phyloP scores from a whole-genome alignment of 2,329 filamentous ascomycete species.

The Epichloe sibirici region DNA sequence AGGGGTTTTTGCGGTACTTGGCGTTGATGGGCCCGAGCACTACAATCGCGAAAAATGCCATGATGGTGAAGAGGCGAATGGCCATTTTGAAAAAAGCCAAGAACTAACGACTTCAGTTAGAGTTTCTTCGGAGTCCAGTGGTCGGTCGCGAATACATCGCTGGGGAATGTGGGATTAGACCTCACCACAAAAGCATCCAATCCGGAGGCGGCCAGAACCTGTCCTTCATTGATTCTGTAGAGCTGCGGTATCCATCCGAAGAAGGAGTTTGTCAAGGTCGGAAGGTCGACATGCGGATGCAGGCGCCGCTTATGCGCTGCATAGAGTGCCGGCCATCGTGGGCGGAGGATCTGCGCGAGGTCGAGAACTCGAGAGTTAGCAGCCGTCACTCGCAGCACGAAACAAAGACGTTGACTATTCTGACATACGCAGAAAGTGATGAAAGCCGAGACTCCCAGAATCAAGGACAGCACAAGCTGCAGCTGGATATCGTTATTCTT shows the following conservation, averaged over 20 bases:
- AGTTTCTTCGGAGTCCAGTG: background rate
- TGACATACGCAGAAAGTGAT: conserved; percentile 56
- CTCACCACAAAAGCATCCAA: conserved; percentile 85
- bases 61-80: conserved; percentile 65
- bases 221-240: conserved; percentile 75
- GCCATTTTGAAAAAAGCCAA: conserved; percentile 94
- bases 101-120: conserved; percentile 39
- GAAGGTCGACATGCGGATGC: conserved; percentile 47
- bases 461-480: conserved; percentile 61
- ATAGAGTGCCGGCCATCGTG: conserved; percentile 85
- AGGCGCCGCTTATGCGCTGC: conserved; percentile 73
- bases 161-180: conserved; percentile 7
- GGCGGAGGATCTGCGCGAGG: conserved; percentile 57
- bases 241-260: conserved; percentile 89
- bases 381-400: background rate
- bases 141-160: background rate
- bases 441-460: conserved; percentile 59
- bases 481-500: conserved; percentile 37
- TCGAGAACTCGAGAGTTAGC: background rate
- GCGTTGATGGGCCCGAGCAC: conserved; percentile 81
- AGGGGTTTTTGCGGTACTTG: conserved; percentile 32
- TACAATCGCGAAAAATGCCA: conserved; percentile 68
- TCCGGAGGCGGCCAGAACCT: conserved; percentile 80
- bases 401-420: conserved; percentile 15
- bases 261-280: conserved; percentile 68